Conservation (phyloP, 495 filamentous ascomycete genomes). For the Diplogelasinospora grovesii region DNA sequence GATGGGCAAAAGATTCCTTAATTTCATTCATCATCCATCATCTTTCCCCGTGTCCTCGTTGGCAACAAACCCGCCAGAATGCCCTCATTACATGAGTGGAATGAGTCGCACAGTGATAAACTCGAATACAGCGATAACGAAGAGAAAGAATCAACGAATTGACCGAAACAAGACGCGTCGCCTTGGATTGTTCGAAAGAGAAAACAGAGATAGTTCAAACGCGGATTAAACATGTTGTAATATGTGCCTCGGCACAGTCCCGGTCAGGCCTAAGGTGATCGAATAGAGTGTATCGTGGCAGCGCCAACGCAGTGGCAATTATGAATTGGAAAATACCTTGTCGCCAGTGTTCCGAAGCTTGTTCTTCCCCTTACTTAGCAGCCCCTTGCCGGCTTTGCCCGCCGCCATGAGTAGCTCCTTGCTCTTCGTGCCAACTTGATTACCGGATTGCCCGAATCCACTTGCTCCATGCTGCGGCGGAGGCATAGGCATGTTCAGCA, state of each 20-base stretch:
- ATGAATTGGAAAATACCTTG: conserved; percentile 63
- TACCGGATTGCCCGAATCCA: conserved; percentile 30
- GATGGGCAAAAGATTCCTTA: not conserved
- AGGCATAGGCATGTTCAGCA: conserved; percentile 23
- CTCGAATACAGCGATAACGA: not conserved
- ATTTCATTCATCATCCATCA: too few relatives aligned
- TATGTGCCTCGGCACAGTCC: conserved; percentile 6
- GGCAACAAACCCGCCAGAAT: too few relatives aligned
- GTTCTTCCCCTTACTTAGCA: conserved; percentile 80
- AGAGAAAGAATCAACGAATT: not conserved
- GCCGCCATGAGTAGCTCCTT: conserved; percentile 82
- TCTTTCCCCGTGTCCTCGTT: too few relatives aligned
- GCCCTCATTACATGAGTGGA: too few relatives aligned
- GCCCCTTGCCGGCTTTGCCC: conserved; percentile 75
- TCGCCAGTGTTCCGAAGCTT: conserved; percentile 66
- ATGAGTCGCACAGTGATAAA: too few relatives aligned
- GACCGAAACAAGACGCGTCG: not conserved
- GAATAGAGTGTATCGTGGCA: not conserved
- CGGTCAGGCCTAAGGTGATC: conserved; percentile 4
- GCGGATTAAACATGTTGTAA: conserved; percentile 3
- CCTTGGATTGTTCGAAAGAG: not conserved
- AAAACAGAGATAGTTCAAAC: conserved; percentile 2
- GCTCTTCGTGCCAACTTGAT: conserved; percentile 62
- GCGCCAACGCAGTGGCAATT: not conserved
- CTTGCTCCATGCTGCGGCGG: conserved; percentile 16